These are phyloP conservation scores for Xanthoceras sorbifolium DNA, from an alignment of 345 rosid genomes.

Conservation along the genomic window DNA sequence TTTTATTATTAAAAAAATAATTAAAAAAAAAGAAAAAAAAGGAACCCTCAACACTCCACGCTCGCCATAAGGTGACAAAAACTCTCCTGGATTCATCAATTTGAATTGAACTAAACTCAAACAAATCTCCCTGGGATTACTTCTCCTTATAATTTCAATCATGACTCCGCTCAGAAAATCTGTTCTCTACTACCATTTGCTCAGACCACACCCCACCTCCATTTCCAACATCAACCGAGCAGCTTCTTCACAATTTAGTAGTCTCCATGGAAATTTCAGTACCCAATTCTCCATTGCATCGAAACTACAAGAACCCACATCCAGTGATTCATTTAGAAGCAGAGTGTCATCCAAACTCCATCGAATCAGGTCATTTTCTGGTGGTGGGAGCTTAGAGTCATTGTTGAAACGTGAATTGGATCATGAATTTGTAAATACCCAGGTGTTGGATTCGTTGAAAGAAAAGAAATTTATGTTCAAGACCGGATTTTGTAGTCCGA, in stretches of 20 bases:
- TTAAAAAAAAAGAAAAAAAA: too few relatives aligned
- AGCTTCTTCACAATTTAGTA: neutral
- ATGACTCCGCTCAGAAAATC: constrained; percentile 22
- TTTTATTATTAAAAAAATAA: too few relatives aligned
- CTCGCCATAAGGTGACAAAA: neutral
- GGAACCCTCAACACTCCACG: too few relatives aligned
- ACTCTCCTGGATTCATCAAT: neutral
- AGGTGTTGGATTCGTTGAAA: constrained; percentile 11
- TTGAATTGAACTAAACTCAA: neutral
- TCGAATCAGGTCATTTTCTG: neutral
- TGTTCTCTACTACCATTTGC: neutral
- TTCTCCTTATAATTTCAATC: neutral
- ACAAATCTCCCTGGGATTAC: neutral
- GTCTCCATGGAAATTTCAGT: neutral
- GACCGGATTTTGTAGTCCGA: neutral
- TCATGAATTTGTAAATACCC: neutral
- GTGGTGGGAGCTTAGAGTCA: neutral
- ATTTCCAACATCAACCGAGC: neutral
- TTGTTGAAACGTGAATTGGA: neutral
- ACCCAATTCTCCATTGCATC: neutral
- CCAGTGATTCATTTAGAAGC: too few relatives aligned
- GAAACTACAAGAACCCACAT: too few relatives aligned
- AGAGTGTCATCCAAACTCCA: constrained; percentile 16
- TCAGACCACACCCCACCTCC: neutral
- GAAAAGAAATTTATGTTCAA: constrained; percentile 13